Percentiles rank a stretch among this genome's conserved stretches.
These are phyloP conservation scores for Neofusicoccum ribis DNA, from an alignment of 2,329 filamentous ascomycete genomes.

Conservation along the genomic window DNA sequence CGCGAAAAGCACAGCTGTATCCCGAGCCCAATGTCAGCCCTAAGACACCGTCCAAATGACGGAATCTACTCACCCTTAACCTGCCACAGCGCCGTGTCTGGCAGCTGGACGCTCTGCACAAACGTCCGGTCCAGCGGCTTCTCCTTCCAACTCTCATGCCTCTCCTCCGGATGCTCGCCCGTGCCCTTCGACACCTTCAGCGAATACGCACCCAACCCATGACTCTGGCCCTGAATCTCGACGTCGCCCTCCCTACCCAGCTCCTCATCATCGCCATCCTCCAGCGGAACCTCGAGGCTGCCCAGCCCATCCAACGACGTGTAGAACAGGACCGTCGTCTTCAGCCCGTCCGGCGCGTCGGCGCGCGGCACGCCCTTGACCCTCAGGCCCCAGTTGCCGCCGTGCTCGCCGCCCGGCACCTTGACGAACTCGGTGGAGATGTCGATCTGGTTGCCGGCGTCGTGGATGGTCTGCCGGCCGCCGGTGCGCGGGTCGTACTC, in stretches of 20 bases:
- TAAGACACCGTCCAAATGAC: fast-evolving
- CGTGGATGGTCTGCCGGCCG: conserved; percentile 86
- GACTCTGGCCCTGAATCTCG: conserved; percentile 67
- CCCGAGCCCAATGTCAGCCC: not conserved
- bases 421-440: conserved; percentile 94
- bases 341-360: conserved; percentile 64
- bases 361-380: conserved; percentile 78
- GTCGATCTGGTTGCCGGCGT: conserved; percentile 83
- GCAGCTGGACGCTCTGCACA: conserved; percentile 69
- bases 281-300: conserved; percentile 56
- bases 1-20: conserved; percentile 58
- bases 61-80: conserved; percentile 58
- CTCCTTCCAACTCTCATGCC: conserved; percentile 64
- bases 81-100: conserved; percentile 77
- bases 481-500: conserved; percentile 89
- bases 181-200: conserved; percentile 73
- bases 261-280: conserved; percentile 51
- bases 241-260: conserved; percentile 63
- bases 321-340: conserved; percentile 81
- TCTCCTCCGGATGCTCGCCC: conserved; percentile 57
- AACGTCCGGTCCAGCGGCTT: conserved; percentile 76
- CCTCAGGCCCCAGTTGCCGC: conserved; percentile 88
- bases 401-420: conserved; percentile 78
- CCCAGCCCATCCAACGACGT: conserved; percentile 75
- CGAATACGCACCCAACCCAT: conserved; percentile 75